Evolutionary conservation across 106 monocot species (phyloP).

Genomic region (Dendrobium catenatum): DNA sequence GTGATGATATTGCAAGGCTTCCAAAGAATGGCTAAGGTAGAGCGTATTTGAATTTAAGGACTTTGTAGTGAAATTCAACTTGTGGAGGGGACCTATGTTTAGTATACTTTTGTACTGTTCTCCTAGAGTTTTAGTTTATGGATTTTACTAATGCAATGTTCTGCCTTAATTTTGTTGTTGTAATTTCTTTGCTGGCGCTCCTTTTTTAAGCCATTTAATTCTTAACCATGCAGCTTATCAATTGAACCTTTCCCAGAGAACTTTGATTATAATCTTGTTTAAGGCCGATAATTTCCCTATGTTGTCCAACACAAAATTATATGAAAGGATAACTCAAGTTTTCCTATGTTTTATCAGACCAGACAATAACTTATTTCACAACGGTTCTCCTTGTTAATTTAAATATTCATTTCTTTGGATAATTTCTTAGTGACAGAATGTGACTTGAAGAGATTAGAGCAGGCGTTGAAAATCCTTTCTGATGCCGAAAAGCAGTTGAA

Average conservation of each 20-base stretch:
- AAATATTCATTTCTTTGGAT: constrained; percentile 1
- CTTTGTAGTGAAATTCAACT: too few relatives aligned
- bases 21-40: too few relatives aligned
- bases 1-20: too few relatives aligned
- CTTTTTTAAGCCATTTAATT: background rate
- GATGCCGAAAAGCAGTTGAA: constrained; percentile 87
- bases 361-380: background rate
- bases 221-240: background rate
- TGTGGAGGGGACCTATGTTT: too few relatives aligned
- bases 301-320: background rate
- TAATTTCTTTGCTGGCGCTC: too few relatives aligned
- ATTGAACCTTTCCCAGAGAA: background rate
- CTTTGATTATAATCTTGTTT: background rate
- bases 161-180: too few relatives aligned
- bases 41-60: too few relatives aligned
- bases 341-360: background rate
- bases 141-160: too few relatives aligned
- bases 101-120: too few relatives aligned
- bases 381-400: background rate
- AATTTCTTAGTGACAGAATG: constrained; percentile 53
- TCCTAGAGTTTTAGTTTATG: too few relatives aligned
- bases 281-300: background rate
- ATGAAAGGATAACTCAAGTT: background rate
- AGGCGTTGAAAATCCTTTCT: constrained; percentile 80
- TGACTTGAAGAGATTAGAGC: constrained; percentile 71